Conservation (phyloP, 345 rosid genomes). For the Citrus medica region DNA sequence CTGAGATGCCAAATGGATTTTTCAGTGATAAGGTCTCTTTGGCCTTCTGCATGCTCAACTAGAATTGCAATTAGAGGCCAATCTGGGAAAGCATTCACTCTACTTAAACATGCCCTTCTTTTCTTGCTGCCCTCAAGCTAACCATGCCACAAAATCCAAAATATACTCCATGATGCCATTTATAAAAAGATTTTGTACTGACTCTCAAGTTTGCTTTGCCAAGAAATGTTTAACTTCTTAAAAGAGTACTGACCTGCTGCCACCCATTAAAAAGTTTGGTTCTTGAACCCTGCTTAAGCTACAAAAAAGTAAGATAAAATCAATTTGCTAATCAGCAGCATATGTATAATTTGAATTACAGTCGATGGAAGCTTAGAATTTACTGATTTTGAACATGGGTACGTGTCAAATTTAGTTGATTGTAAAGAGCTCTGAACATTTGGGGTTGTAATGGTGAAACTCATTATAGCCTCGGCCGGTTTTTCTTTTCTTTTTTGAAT, state of each 20-base stretch:
- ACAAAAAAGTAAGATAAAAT: neutral
- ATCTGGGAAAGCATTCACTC: slow-evolving; percentile 62
- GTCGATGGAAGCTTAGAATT: neutral
- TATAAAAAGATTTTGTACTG: neutral
- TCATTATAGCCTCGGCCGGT: slow-evolving; percentile 57
- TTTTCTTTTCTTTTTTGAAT: neutral
- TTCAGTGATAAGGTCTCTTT: slow-evolving; percentile 58
- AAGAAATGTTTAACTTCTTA: neutral
- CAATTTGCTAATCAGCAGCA: neutral
- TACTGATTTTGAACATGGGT: slow-evolving; percentile 33
- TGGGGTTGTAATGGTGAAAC: slow-evolving; percentile 41
- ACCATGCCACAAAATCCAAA: neutral
- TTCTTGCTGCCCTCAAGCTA: slow-evolving; percentile 26
- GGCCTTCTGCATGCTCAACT: slow-evolving; percentile 71
- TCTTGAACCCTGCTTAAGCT: slow-evolving; percentile 35
- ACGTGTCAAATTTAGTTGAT: slow-evolving; percentile 19
- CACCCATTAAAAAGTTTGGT: slow-evolving; percentile 24
- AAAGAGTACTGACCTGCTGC: slow-evolving; percentile 25
- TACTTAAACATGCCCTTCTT: slow-evolving; percentile 31
- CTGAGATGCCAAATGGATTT: slow-evolving; percentile 85
- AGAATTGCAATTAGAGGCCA: slow-evolving; percentile 82
- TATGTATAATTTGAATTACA: neutral
- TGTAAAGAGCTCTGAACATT: slow-evolving; percentile 21
- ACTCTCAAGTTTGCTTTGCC: neutral
- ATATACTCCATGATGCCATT: neutral